Evolutionary conservation across 2,329 filamentous ascomycete genomes (phyloP), one percentile per base, ranked within the genome.

Genomic region (Sordariomycetes sp.): DNA sequence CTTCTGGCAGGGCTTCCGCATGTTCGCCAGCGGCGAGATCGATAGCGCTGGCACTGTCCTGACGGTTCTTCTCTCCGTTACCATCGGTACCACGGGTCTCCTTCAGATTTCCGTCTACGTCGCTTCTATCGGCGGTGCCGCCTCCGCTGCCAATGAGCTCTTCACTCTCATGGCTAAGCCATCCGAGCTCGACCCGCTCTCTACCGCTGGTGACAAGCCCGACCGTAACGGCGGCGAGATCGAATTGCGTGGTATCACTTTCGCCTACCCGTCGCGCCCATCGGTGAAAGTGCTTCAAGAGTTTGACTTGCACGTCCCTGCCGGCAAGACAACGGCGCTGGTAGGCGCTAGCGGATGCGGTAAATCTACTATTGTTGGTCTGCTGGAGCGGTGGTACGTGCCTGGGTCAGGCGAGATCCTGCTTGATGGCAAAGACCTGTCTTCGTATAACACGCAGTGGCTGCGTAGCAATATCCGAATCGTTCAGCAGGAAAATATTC

Each of bases 341-440:
- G 92, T 98, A 7, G 92, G 92, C 38, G 86, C 90, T 1, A 96
- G 90, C 8, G 92, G 92, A 8, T 93, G 83, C 25, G 92, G 92
- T 31, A 98, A 96, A 61, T 90, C 82, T 20, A 68, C 29, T 56
- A 66, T 5, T 19, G 32, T 37, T 12, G 35, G 35, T 10, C 18
- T 37, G 4, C 2, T 37, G 6, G 35, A 37, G 32, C 23, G 35
- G 11, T 37, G 18, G 11, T 37, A 37, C 19, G 51, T 52, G 3
- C 50, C 58, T 0, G 23, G 29, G 6, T 35, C 37, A 0, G 54
- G 56, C 0, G n/a, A 28, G 8, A 47, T 58, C 27, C 42, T 34
- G 11, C 35, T 57, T 1, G 52, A 56, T 19, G 54, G 50, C 3
- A 32, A 34, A 2, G 35, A 41, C 2, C 79, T 94, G 36, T 75